Percentiles rank a stretch among this genome's conserved stretches.
phyloP scores from a whole-genome alignment of 1,284 basidiomycete genomes.

The Cutaneotrichosporon dermatis region DNA sequence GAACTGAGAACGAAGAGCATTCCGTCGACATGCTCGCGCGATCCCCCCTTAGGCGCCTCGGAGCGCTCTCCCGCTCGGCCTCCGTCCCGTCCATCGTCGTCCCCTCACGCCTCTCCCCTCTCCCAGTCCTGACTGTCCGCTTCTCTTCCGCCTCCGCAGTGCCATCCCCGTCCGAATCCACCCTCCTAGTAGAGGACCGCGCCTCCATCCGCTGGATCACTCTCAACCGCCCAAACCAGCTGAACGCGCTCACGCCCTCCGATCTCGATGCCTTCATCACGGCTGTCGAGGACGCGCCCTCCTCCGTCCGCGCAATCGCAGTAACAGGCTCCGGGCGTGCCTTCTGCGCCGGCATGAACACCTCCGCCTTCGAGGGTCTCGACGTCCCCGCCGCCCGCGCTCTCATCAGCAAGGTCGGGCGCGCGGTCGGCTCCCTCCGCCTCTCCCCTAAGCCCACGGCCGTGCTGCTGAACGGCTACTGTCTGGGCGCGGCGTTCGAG shows the following conservation, averaged over 20 bases:
- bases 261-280: slow-evolving; percentile 12
- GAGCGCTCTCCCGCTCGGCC: too few species aligned
- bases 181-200: slow-evolving; percentile 10
- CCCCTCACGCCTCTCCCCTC: too few species aligned
- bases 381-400: not conserved
- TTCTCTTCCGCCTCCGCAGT: too few species aligned
- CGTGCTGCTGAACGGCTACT: slow-evolving; percentile 16
- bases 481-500: slow-evolving; percentile 20
- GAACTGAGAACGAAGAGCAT: too few species aligned
- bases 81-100: too few species aligned
- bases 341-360: slow-evolving; percentile 21
- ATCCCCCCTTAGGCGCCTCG: too few species aligned
- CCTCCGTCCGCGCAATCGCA: slow-evolving; percentile 15
- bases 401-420: slow-evolving; percentile 11
- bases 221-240: slow-evolving; percentile 10
- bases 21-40: too few species aligned
- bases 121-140: too few species aligned
- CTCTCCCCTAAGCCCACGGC: slow-evolving; percentile 15
- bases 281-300: slow-evolving; percentile 11
- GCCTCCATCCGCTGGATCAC: slow-evolving; percentile 14
- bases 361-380: slow-evolving; percentile 12
- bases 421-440: slow-evolving; percentile 15
- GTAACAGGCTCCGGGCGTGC: slow-evolving; percentile 8
- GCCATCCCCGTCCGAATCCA: not conserved
- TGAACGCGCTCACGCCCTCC: slow-evolving; percentile 12